Base-by-base conservation (phyloP, 345 rosid genomes). In the Alliaria petiolata region DNA sequence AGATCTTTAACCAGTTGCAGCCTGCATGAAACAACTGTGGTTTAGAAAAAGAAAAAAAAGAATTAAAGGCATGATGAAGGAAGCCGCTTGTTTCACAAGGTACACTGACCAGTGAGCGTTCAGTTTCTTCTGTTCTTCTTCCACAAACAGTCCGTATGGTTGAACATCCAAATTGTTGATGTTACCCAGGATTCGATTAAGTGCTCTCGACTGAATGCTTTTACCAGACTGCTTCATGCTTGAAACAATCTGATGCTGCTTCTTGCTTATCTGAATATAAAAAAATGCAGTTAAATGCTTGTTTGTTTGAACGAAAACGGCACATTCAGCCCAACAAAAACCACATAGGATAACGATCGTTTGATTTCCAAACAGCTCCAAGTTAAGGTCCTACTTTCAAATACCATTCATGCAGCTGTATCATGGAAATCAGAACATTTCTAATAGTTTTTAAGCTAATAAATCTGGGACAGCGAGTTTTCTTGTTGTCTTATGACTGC, bases 231-330 rank as follows among this genome's bases (percentile, higher is more conserved):
- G 86, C 79, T 91, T 89, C 97, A 91, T 85, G 74, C 78, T 83
- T 86, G 87, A 89, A 57, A 93, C 90, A 81, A 88, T 84, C 77
- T 87, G 83, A 77, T 85, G 92, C 79, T 91, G 99, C 83, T 83
- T 89, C 91, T 88, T 95, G 86, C 96, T 95, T 79, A 95, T 88
- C 99, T 95, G 83, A 76, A 85, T 47, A 78, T 60, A 71, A 11
- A 60, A n/a, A 47, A 47, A 72, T 65, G 39, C 46, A 54, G 61
- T 76, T 43, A 76, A 51, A 67, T 67, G 76, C 66, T 65, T 39
- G 64, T 65, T 31, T 34, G 30, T 39, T 65, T 49, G 50, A 65
- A 38, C 43, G 11, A 25, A 16, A 57, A 28, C 26, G 26, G 35
- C 43, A 65, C 44, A 72, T 9, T 44, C 30, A 69, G 17, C 20